Base-by-base conservation (phyloP, 768 basidiomycete genomes). In the Trametes punicea region DNA sequence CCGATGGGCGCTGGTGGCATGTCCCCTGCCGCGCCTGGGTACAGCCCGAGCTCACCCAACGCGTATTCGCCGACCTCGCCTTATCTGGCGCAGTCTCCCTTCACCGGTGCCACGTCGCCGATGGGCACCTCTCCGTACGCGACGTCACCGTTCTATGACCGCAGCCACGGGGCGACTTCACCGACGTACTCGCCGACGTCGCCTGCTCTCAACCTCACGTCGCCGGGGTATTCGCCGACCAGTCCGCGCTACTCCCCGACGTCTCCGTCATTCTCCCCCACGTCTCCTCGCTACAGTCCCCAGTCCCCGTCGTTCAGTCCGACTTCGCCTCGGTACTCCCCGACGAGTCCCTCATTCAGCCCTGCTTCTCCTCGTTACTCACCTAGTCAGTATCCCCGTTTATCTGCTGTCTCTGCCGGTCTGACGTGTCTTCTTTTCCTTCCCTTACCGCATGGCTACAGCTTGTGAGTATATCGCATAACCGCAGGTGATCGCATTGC, bases 351-450 rank as follows among this genome's bases (percentile, higher is more conserved):
- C 0, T 90, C 88, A 0, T 96, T 93, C 77, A 92, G 89, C 61
- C 92, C 92, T 21, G 85, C 90, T n/a, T 93, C 91, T n/a, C 94
- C 93, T 10, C 79, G 88, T 69, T 91, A 91, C 71, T 92, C 89
- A 45, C 90, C 90, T 27, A 91, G 89, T 82, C 83, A 74, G 88
- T 76, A 66, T 63, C 6, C 46, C 51, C n/a, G n/a, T n/a, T n/a
- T n/a, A n/a, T 56, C 50, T 48, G 40, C 40, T 36, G 45, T 6
- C 21, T 36, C n/a, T 36, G 15, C 34, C n/a, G 34, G n/a, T 16
- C 6, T 36, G 15, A n/a, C 1, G 61, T 40, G 9, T 38, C 21
- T 31, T 39, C 55, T 13, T 55, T 16, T 23, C 4, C 42, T n/a
- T 46, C 36, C 44, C 52, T 21, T 54, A n/a, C n/a, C n/a, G 49